These are phyloP conservation scores for Fusarium luffae DNA, from an alignment of 2,329 filamentous ascomycete genomes.

Conservation along the genomic window DNA sequence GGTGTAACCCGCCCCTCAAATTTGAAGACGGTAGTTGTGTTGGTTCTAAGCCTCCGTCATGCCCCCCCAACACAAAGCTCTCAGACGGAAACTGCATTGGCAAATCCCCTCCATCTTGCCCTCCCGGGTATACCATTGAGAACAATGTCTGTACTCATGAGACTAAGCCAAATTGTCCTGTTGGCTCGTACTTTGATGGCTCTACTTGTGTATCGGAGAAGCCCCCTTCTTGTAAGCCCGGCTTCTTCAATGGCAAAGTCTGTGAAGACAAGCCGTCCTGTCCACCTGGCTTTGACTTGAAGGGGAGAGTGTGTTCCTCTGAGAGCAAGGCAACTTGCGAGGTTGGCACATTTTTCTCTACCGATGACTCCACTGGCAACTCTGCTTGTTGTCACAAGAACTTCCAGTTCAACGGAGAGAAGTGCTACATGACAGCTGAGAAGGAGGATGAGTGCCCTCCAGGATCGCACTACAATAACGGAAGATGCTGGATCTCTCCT, in stretches of 20 bases:
- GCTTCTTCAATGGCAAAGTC: slow-evolving; percentile 24
- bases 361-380: not conserved
- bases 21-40: slow-evolving; percentile 18
- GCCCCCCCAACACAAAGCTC: not conserved
- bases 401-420: slow-evolving; percentile 1
- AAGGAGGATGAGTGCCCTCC: not conserved
- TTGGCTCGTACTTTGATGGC: slow-evolving; percentile 10
- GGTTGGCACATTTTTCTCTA: not conserved
- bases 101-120: not conserved
- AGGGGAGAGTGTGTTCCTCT: slow-evolving; percentile 4
- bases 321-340: not conserved
- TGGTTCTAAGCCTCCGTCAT: not conserved
- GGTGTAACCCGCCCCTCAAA: not conserved
- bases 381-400: slow-evolving; percentile 5
- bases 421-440: not conserved
- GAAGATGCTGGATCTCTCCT: not conserved
- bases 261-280: slow-evolving; percentile 22
- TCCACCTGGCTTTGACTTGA: not conserved
- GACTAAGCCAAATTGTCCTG: not conserved
- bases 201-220: slow-evolving; percentile 7
- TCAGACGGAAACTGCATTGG: slow-evolving; percentile 5
- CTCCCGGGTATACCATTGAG: not conserved
- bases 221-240: slow-evolving; percentile 9
- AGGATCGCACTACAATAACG: not conserved
- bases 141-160: slow-evolving; percentile 10